These are phyloP conservation scores for Suhomyces kilbournensis DNA, from an alignment of 805 yeast species.

Conservation along the genomic window DNA sequence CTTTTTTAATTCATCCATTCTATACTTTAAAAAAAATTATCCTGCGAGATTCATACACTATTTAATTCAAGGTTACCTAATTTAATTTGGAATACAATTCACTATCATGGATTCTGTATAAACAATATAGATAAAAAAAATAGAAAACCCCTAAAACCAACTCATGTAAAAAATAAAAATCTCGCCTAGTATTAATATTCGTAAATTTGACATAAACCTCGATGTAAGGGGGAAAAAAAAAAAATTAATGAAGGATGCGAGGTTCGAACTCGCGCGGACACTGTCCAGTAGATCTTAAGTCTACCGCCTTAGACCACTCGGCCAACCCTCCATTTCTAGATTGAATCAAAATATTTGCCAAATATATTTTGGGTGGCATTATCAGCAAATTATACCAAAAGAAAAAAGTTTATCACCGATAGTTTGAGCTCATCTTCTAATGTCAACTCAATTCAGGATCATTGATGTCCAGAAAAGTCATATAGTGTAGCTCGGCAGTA, in stretches of 20 bases:
- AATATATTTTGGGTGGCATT: no score
- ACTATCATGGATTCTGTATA: not conserved
- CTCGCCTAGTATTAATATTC: not conserved
- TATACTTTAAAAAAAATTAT: not conserved
- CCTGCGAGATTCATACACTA: not conserved
- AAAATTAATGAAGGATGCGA: slow-evolving; percentile 41
- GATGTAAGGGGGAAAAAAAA: slow-evolving; percentile 7
- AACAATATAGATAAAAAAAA: not conserved
- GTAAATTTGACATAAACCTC: no score
- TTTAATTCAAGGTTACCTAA: not conserved
- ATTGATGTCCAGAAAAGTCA: no score
- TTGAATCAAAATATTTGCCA: not conserved
- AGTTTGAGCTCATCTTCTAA: no score
- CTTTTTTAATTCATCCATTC: not conserved
- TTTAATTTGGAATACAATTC: not conserved
- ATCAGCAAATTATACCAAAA: no score
- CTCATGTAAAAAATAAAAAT: not conserved
- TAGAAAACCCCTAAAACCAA: not conserved
- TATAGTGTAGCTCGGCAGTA: no score
- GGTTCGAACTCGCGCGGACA: slow-evolving; percentile 50
- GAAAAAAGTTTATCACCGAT: no score
- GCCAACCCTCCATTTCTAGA: slow-evolving; percentile 39
- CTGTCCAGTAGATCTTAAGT: slow-evolving; percentile 45
- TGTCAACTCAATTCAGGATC: no score
- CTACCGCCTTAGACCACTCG: slow-evolving; percentile 50